phyloP scores from a whole-genome alignment of 352 stramenopile genomes.

The Thraustochytrium sp. region DNA sequence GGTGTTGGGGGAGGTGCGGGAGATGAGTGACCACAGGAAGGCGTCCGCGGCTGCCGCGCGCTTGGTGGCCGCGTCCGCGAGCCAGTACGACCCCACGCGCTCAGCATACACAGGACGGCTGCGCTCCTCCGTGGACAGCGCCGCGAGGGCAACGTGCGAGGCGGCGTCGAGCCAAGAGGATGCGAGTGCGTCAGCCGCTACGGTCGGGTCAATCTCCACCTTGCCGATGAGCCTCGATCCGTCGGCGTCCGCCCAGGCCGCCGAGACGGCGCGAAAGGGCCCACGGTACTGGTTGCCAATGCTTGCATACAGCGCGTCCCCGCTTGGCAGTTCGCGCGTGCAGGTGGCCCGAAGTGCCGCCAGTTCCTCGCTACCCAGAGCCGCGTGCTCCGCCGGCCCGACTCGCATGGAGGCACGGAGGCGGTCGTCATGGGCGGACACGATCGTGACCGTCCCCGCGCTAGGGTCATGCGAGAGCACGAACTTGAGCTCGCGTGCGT shows the following conservation, averaged over 20 bases:
- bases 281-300: slow-evolving; percentile 6
- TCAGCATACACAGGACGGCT: background rate
- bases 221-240: background rate
- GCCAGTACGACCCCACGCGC: background rate
- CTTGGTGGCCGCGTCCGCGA: background rate
- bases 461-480: background rate
- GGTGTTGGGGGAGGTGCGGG: background rate
- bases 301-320: background rate
- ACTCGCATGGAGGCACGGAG: background rate
- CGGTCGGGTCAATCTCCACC: background rate
- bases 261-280: background rate
- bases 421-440: background rate
- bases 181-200: background rate
- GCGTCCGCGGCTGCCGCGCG: background rate
- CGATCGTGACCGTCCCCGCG: background rate
- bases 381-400: too few species aligned
- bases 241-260: background rate
- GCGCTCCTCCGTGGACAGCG: background rate
- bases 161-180: slow-evolving; percentile 10
- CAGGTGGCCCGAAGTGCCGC: background rate
- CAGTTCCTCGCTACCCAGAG: background rate
- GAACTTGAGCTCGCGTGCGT: background rate
- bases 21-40: background rate
- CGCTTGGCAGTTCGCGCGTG: background rate
- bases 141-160: background rate